A percentile compares a stretch with the other conserved stretches of the same genome.
phyloP scores from a whole-genome alignment of 225 moss, liverwort and hornwort genomes.

The Physcomitrium patens region DNA sequence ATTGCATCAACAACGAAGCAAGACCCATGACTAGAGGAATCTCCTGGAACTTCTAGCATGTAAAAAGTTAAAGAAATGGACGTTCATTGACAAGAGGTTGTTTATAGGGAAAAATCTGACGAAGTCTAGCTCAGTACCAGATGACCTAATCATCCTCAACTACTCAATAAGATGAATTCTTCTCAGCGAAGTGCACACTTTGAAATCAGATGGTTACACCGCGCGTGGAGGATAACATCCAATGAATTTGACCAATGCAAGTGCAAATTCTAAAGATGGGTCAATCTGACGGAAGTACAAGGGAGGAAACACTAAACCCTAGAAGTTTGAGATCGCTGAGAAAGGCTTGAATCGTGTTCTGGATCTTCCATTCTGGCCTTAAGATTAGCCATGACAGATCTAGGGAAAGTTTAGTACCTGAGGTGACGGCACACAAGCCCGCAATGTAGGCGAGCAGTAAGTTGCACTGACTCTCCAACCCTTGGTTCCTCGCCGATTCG shows the following conservation, averaged over 20 bases:
- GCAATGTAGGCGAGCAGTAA: constrained; percentile 67
- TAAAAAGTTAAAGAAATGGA: too few species aligned
- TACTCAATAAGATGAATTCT: not conserved
- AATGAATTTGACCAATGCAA: too few species aligned
- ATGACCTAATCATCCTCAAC: constrained; percentile 10
- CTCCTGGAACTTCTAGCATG: too few species aligned
- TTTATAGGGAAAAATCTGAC: too few species aligned
- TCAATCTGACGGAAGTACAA: not conserved
- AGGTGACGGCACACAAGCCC: constrained; percentile 61
- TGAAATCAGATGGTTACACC: not conserved
- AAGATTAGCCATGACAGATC: not conserved
- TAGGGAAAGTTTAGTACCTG: constrained; percentile 41
- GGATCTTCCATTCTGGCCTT: not conserved
- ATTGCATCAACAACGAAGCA: constrained; percentile 4
- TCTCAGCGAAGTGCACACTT: constrained; percentile 2
- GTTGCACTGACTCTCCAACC: constrained; percentile 89
- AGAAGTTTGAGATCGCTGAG: not conserved
- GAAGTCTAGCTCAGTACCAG: not conserved
- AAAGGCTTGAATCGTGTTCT: not conserved
- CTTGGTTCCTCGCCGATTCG: constrained; percentile 71
- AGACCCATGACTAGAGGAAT: too few species aligned
- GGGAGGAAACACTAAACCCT: not conserved
- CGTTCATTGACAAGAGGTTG: too few species aligned
- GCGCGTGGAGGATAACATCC: too few species aligned
- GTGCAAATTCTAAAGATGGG: too few species aligned